phyloP scores from a whole-genome alignment of 108 stramenopile species.

The Bacterosira constricta region DNA sequence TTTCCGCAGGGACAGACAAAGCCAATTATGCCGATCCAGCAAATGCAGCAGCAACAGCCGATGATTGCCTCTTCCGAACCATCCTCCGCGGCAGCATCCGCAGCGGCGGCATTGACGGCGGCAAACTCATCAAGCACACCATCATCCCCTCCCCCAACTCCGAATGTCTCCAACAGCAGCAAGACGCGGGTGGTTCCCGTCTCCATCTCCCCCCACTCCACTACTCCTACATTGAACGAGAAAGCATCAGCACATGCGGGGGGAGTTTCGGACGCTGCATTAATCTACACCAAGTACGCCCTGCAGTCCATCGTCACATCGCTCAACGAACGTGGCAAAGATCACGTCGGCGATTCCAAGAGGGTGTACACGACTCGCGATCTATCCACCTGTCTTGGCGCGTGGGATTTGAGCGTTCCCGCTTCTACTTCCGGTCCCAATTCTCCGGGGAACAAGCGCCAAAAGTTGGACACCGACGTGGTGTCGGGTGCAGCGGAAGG shows the following conservation, averaged over 20 bases:
- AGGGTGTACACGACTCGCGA: slow-evolving; percentile 39
- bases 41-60: no score
- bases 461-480: slow-evolving; percentile 15
- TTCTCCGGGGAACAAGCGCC: slow-evolving; percentile 5
- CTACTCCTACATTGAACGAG: background rate
- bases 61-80: no score
- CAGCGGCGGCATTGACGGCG: background rate
- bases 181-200: slow-evolving; percentile 27
- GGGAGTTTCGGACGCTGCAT: slow-evolving; percentile 38
- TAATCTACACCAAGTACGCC: slow-evolving; percentile 46
- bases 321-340: slow-evolving; percentile 11
- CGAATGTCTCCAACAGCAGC: background rate
- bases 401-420: slow-evolving; percentile 41
- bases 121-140: background rate
- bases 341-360: background rate
- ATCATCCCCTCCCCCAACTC: background rate
- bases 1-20: no score
- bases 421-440: background rate
- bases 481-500: background rate
- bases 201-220: slow-evolving; percentile 19
- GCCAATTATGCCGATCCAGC: no score
- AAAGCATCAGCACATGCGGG: no score
- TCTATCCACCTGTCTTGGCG: slow-evolving; percentile 46
- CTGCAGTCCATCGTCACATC: slow-evolving; percentile 33
- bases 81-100: no score